Evolutionary conservation across 331 rosid genomes (phyloP), one percentile per base, ranked within the genome.

Genomic region (Erythrophleum ivorense): DNA sequence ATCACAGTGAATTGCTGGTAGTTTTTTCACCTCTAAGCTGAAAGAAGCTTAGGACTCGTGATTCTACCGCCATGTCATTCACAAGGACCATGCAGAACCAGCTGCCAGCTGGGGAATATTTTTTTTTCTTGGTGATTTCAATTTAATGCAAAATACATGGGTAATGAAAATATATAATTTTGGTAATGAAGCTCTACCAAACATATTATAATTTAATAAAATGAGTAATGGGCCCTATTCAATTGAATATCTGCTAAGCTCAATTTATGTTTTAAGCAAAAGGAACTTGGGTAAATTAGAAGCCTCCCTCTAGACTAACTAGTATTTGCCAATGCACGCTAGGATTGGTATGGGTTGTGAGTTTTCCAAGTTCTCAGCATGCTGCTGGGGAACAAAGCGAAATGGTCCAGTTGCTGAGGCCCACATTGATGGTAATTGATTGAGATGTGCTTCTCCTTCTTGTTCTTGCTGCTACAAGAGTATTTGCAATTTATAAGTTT

Each of bases 331-430:
- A 59, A 48, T 71, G 21, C 77, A 48, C 74, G 68, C 15, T 72
- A 73, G 73, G 58, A 77, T 77, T 79, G 73, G 70, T 79, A 90
- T 90, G 94, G 94, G 94, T 74, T 90, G n/a, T n/a, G 84, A 72
- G 81, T 83, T 87, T 83, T 90, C 94, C 53, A 90, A 85, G 78
- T 64, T 88, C 70, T 60, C 85, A 5, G 73, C 19, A 24, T 90
- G 93, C 60, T 90, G 90, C 81, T 53, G 69, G 69, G 83, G 84
- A 52, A 55, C 83, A 49, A 83, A 79, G 64, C 75, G 33, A 52
- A 77, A 62, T 55, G 82, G 53, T 45, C 82, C 88, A 10, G 84
- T 77, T 81, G 73, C 82, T 78, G 85, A 78, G 81, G 75, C 85
- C 65, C 84, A 67, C 7, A 71, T 38, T 43, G 66, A 43, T 77